Percentiles rank a stretch among this genome's conserved stretches.
phyloP scores from a whole-genome alignment of 495 filamentous ascomycete species.

The Pseudevernia furfuracea region DNA sequence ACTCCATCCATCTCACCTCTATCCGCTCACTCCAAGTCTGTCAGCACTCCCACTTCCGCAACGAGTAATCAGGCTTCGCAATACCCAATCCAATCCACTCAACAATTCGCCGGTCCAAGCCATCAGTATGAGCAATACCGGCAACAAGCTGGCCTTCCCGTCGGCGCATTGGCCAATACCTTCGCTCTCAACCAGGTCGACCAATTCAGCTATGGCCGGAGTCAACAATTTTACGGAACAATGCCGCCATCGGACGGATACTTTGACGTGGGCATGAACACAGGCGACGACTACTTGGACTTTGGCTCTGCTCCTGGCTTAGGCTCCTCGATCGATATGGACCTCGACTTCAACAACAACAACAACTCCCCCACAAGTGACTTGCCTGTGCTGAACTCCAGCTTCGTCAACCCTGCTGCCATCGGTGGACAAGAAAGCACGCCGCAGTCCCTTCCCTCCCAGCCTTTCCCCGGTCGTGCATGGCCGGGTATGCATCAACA shows the following conservation, averaged over 20 bases:
- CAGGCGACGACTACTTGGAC: conserved; percentile 41
- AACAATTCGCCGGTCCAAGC: conserved; percentile 67
- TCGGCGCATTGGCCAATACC: conserved; percentile 64
- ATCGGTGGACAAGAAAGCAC: conserved; percentile 53
- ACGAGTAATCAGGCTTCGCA: conserved; percentile 33
- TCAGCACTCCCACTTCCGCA: conserved; percentile 29
- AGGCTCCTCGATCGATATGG: conserved; percentile 35
- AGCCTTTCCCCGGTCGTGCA: conserved; percentile 57
- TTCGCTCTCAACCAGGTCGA: conserved; percentile 56
- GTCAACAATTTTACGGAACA: conserved; percentile 38
- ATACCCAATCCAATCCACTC: conserved; percentile 36
- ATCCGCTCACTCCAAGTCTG: conserved; percentile 31
- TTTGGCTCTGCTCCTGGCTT: conserved; percentile 53
- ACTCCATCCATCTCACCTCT: conserved; percentile 44
- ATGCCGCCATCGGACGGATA: conserved; percentile 37
- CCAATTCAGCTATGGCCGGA: conserved; percentile 46
- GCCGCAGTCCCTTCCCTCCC: conserved; percentile 37
- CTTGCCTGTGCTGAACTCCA: conserved; percentile 36
- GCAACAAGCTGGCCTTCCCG: conserved; percentile 83
- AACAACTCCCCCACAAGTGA: conserved; percentile 43
- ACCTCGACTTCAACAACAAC: conserved; percentile 58
- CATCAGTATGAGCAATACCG: conserved; percentile 88
- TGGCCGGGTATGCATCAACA: conserved; percentile 87
- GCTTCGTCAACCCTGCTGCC: conserved; percentile 63
- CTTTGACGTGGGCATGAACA: conserved; percentile 45